phyloP scores from a whole-genome alignment of 2,329 filamentous ascomycete genomes.

The Sporothrix mexicana region DNA sequence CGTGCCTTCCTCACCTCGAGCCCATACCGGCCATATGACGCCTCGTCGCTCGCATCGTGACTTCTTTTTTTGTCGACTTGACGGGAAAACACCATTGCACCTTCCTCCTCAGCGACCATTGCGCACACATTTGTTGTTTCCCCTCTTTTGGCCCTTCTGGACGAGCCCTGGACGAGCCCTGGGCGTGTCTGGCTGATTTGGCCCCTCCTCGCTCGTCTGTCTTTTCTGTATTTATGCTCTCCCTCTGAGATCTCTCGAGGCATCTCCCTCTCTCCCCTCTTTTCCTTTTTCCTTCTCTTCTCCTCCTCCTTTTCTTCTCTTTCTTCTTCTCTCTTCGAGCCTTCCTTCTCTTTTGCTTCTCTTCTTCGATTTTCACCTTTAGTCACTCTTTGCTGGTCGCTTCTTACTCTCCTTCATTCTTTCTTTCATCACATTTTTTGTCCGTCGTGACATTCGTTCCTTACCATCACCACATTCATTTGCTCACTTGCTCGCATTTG shows the following conservation, averaged over 20 bases:
- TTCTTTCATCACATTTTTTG: not conserved
- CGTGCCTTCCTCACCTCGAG: constrained; percentile 12
- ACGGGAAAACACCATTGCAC: not conserved
- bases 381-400: not conserved
- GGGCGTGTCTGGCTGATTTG: not conserved
- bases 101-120: not conserved
- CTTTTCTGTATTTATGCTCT: not conserved
- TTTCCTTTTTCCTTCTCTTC: not conserved
- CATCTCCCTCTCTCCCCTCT: not conserved
- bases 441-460: not conserved
- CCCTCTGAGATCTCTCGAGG: not conserved
- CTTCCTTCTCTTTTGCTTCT: not conserved
- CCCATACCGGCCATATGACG: not conserved
- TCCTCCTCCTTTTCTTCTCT: not conserved
- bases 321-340: not conserved
- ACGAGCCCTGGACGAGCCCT: too few relatives aligned
- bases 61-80: constrained; percentile 6
- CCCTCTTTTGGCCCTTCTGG: not conserved
- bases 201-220: not conserved
- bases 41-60: not conserved
- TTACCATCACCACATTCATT: too few relatives aligned
- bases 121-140: not conserved
- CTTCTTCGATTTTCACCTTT: too few relatives aligned
- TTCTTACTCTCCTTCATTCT: not conserved
- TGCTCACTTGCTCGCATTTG: too few relatives aligned